Percentiles rank a stretch among this genome's conserved stretches.
Conservation (phyloP, 108 stramenopile genomes). For the Fistulifera solaris region DNA sequence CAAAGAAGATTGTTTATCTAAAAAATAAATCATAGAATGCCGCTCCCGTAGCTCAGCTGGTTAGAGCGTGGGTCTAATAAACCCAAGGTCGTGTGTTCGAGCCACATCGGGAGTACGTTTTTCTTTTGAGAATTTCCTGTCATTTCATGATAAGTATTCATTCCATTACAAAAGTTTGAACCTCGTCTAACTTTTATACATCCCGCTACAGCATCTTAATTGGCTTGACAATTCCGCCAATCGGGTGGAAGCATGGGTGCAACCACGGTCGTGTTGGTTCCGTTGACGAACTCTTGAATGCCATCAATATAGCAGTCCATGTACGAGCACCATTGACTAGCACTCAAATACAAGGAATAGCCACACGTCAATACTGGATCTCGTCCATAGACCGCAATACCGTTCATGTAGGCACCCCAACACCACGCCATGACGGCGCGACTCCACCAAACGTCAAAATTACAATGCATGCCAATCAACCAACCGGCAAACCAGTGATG, state of each 20-base stretch:
- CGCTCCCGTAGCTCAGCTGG: too few relatives aligned
- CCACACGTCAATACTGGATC: conserved; percentile 61
- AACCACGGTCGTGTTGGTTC: conserved; percentile 13
- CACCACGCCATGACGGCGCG: conserved; percentile 30
- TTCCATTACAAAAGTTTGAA: too few relatives aligned
- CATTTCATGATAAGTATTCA: too few relatives aligned
- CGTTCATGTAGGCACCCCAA: conserved; percentile 45
- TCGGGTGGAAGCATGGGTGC: conserved; percentile 20
- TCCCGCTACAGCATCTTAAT: background rate
- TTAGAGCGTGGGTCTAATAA: too few relatives aligned
- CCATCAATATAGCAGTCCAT: conserved; percentile 49
- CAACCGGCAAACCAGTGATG: conserved; percentile 62
- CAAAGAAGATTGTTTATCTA: too few relatives aligned
- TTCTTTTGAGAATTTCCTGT: too few relatives aligned
- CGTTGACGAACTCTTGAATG: conserved; percentile 11
- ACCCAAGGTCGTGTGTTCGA: too few relatives aligned
- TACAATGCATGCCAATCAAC: conserved; percentile 40
- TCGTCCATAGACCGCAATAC: conserved; percentile 58
- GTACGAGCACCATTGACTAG: conserved; percentile 35
- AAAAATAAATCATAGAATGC: too few relatives aligned
- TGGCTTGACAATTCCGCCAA: conserved; percentile 38
- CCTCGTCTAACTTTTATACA: too few relatives aligned
- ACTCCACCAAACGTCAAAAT: conserved; percentile 37
- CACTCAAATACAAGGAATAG: conserved; percentile 40
- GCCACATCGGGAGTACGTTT: too few relatives aligned